A percentile compares a stretch with the other conserved stretches of the same genome.
phyloP scores from a whole-genome alignment of 2,329 filamentous ascomycete species.

The Venturia oleaginea region DNA sequence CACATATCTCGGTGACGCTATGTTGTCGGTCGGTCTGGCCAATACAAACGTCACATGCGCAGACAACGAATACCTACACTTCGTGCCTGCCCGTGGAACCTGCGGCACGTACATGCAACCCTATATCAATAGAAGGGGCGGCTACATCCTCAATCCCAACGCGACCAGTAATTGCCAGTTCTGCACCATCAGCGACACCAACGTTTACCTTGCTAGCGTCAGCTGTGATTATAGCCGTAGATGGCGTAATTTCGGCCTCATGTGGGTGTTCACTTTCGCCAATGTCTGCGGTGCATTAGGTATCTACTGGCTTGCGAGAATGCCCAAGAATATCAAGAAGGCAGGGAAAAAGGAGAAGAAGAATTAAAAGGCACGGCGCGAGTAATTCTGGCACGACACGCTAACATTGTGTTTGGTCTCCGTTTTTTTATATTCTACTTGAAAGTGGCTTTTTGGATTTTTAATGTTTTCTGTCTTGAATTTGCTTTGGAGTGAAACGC shows the following conservation, averaged over 20 bases:
- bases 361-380: not conserved
- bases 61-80: conserved; percentile 57
- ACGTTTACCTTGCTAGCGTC: conserved; percentile 33
- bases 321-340: conserved; percentile 33
- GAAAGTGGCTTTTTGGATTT: too few relatives aligned
- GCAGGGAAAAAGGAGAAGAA: not conserved
- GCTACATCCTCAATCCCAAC: conserved; percentile 28
- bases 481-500: too few relatives aligned
- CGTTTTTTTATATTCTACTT: too few relatives aligned
- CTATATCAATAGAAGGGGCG: conserved; percentile 25
- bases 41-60: conserved; percentile 59
- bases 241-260: conserved; percentile 48
- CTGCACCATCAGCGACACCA: conserved; percentile 35
- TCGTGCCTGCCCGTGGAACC: conserved; percentile 52
- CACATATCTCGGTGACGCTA: conserved; percentile 67
- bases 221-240: conserved; percentile 34
- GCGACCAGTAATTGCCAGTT: conserved; percentile 29
- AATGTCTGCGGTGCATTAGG: conserved; percentile 41
- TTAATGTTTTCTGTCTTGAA: too few relatives aligned
- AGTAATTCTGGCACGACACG: too few relatives aligned
- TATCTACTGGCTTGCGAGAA: conserved; percentile 46
- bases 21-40: conserved; percentile 62
- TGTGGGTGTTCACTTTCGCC: conserved; percentile 45
- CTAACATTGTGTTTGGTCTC: too few relatives aligned
- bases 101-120: conserved; percentile 48